These are phyloP conservation scores for Crithidia expoeki DNA, from an alignment of 208 protist genomes.

Conservation along the genomic window DNA sequence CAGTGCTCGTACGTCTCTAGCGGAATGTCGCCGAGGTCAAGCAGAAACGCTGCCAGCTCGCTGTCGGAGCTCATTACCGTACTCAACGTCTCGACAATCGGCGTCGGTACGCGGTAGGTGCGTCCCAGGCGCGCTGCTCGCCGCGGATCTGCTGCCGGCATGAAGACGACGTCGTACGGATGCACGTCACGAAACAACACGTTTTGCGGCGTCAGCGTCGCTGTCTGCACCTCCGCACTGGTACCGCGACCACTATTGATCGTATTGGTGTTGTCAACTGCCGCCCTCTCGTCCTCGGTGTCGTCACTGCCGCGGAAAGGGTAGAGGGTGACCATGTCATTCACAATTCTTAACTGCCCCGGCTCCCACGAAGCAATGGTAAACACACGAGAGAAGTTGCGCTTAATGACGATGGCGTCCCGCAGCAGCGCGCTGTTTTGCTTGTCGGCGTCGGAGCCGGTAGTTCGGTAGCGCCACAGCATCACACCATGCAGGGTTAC, in stretches of 20 bases:
- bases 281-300: slow-evolving; percentile 5
- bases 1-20: slow-evolving; percentile 71
- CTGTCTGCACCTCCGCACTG: slow-evolving; percentile 6
- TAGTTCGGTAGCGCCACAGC: slow-evolving; percentile 64
- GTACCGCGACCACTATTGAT: background rate
- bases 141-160: slow-evolving; percentile 52
- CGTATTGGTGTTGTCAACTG: background rate
- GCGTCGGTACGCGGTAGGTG: slow-evolving; percentile 57
- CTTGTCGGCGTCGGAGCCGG: slow-evolving; percentile 28
- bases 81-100: slow-evolving; percentile 62
- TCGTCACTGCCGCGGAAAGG: slow-evolving; percentile 45
- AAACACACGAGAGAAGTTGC: slow-evolving; percentile 78
- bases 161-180: slow-evolving; percentile 72
- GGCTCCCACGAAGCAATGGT: slow-evolving; percentile 49
- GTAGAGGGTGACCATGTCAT: slow-evolving; percentile 84
- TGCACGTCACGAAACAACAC: slow-evolving; percentile 59
- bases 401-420: slow-evolving; percentile 62
- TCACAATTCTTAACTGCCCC: slow-evolving; percentile 73
- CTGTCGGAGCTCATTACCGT: slow-evolving; percentile 54
- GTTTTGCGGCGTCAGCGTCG: slow-evolving; percentile 20
- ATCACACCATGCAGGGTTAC: slow-evolving; percentile 87
- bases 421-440: slow-evolving; percentile 21
- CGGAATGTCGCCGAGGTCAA: slow-evolving; percentile 69
- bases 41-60: slow-evolving; percentile 64
- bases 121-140: slow-evolving; percentile 51